Base-by-base conservation (phyloP, 768 basidiomycete genomes). In the Podaxis sp. region DNA sequence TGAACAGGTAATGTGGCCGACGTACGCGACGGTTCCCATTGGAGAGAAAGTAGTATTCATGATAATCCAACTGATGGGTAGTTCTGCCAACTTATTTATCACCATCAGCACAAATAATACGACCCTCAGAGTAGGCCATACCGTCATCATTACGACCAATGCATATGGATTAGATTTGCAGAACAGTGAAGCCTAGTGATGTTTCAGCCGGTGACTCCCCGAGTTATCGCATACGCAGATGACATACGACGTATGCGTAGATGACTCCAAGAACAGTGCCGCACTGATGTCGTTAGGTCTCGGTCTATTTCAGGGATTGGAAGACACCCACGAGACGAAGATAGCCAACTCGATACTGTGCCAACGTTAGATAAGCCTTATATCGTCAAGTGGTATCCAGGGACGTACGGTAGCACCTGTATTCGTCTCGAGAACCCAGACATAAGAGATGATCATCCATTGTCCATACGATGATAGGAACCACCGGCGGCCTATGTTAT, bases 371-470 rank as follows among this genome's bases (percentile, higher is more conserved):
- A 36, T 12, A 11, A 22, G 7, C 11, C 2, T 11, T 11, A 41
- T 24, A 17, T 26, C 17, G 4, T 17, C 8, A 36, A 33, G 5
- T 11, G 12, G 13, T n/a, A 13, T 22, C 1, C 22, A 26, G 44
- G 17, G 20, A 50, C 70, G 56, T 30, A 73, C 73, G 6, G 82
- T 83, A 44, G 82, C 81, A n/a, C 81, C 82, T 0, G 79, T 81
- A 63, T 80, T 84, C 7, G 81, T 81, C 66, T 82, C 81, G 36
- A 83, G 71, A 4, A 84, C 81, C 80, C 81, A 83, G 1, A 83
- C 70, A 67, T 81, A 82, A 28, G 77, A 80, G 63, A 82, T 78
- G 8, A 80, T 71, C 77, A 82, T 79, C 82, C 82, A 83, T 60
- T 82, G 82, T 15, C 80, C 80, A 52, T 76, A 77, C 28, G 70